Conservation (phyloP, 2,329 filamentous ascomycete genomes). For the Sarocladium strictum region DNA sequence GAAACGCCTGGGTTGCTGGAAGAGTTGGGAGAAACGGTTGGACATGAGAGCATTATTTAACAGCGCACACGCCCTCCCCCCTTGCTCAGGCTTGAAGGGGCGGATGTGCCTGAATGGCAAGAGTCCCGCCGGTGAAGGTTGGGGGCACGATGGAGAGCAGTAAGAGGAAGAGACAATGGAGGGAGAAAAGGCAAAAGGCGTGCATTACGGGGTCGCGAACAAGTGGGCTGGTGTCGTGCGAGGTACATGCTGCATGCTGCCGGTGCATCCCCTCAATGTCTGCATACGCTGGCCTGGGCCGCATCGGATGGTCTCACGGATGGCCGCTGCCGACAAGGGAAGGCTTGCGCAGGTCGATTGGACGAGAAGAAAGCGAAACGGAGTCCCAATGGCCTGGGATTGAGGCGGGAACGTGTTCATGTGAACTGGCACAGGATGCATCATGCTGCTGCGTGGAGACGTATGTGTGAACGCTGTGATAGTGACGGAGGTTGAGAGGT, state of each 20-base stretch:
- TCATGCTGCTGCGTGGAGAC: not conserved
- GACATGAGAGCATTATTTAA: slow-evolving; percentile 6
- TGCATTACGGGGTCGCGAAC: not conserved
- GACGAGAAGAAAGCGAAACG: not conserved
- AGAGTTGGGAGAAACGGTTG: too few relatives aligned
- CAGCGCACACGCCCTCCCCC: slow-evolving; percentile 3
- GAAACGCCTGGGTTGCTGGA: not conserved
- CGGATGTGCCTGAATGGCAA: not conserved
- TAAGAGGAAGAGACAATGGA: not conserved
- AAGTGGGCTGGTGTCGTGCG: not conserved
- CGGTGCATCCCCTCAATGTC: not conserved
- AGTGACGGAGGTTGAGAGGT: too few relatives aligned
- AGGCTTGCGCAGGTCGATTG: not conserved
- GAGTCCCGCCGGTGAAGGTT: too few relatives aligned
- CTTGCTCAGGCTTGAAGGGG: not conserved
- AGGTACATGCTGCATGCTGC: not conserved
- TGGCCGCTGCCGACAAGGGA: not conserved
- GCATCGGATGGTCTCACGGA: not conserved
- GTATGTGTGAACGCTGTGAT: too few relatives aligned
- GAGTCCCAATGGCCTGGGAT: not conserved
- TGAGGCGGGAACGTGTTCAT: not conserved
- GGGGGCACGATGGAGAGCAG: not conserved
- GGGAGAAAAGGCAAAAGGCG: not conserved
- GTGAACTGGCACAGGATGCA: not conserved
- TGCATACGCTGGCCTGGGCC: too few relatives aligned